These are phyloP conservation scores for Protoeuglena noctilucae DNA, from an alignment of 139 green algal genomes.

Conservation along the genomic window DNA sequence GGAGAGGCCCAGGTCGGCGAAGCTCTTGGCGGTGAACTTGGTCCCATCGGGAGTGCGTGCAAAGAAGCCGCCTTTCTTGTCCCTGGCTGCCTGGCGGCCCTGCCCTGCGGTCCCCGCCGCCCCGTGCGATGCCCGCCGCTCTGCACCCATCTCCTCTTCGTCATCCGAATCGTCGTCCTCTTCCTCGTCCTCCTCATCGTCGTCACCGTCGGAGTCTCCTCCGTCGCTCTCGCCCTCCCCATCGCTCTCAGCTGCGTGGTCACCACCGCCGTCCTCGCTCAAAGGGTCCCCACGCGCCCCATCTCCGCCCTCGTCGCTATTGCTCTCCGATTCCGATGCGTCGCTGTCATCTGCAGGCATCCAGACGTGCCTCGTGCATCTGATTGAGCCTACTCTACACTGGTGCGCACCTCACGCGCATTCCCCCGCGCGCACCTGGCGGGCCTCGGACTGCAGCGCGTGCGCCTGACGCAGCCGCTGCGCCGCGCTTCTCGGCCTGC, in stretches of 20 bases:
- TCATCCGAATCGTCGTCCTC: slow-evolving; percentile 7
- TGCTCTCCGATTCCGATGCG: slow-evolving; percentile 1
- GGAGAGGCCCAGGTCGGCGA: slow-evolving; percentile 78
- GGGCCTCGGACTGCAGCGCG: no score
- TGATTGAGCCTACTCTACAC: no score
- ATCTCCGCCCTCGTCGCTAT: slow-evolving; percentile 9
- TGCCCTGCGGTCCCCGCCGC: slow-evolving; percentile 5
- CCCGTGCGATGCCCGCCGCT: neutral
- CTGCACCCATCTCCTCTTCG: neutral
- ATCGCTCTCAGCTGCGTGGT: neutral
- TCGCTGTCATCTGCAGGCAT: neutral
- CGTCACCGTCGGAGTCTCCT: slow-evolving; percentile 1
- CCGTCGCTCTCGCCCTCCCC: neutral
- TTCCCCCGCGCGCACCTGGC: no score
- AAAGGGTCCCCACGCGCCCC: neutral
- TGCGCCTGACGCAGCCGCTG: no score
- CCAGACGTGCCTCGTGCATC: no score
- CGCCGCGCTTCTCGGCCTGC: no score
- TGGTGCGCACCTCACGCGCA: no score
- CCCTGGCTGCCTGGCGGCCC: slow-evolving; percentile 10
- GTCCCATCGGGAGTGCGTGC: slow-evolving; percentile 26
- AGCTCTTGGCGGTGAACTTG: slow-evolving; percentile 42
- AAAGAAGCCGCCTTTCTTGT: slow-evolving; percentile 30
- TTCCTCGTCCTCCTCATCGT: slow-evolving; percentile 6
- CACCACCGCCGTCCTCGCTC: neutral